phyloP scores from a whole-genome alignment of 2,329 filamentous ascomycete species.

The Exophiala mesophila region DNA sequence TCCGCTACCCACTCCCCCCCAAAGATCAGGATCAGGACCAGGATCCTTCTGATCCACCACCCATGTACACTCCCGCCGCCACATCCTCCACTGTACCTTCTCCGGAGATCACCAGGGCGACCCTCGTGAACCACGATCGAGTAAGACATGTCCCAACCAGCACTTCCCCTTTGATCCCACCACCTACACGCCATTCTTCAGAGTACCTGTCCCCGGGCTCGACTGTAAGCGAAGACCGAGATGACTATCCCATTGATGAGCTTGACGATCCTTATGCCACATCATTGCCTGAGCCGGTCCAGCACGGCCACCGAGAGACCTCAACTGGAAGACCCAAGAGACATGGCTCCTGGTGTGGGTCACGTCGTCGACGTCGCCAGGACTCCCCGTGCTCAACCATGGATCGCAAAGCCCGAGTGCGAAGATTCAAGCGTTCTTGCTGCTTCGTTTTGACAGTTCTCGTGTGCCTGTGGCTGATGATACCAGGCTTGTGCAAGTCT shows the following conservation, averaged over 20 bases:
- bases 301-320: constrained; percentile 5
- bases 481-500: constrained; percentile 19
- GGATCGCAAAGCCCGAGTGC: constrained; percentile 12
- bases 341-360: constrained; percentile 13
- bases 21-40: constrained; percentile 6
- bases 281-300: constrained; percentile 9
- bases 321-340: too few species aligned
- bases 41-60: constrained; percentile 22
- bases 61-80: constrained; percentile 21
- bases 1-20: constrained; percentile 3
- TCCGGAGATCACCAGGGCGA: constrained; percentile 11
- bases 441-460: constrained; percentile 16
- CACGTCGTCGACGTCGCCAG: constrained; percentile 5
- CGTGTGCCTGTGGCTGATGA: constrained; percentile 20
- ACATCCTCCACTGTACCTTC: constrained; percentile 11
- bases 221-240: constrained; percentile 4
- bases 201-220: not conserved
- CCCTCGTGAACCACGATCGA: constrained; percentile 2
- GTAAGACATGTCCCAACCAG: constrained; percentile 17
- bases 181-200: not conserved
- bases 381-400: not conserved
- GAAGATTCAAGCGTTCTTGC: constrained; percentile 15
- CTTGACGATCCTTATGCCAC: constrained; percentile 10
- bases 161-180: constrained; percentile 2
- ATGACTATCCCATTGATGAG: constrained; percentile 6